Evolutionary conservation across 768 basidiomycete genomes (phyloP).

Genomic region (Lactarius quietus): DNA sequence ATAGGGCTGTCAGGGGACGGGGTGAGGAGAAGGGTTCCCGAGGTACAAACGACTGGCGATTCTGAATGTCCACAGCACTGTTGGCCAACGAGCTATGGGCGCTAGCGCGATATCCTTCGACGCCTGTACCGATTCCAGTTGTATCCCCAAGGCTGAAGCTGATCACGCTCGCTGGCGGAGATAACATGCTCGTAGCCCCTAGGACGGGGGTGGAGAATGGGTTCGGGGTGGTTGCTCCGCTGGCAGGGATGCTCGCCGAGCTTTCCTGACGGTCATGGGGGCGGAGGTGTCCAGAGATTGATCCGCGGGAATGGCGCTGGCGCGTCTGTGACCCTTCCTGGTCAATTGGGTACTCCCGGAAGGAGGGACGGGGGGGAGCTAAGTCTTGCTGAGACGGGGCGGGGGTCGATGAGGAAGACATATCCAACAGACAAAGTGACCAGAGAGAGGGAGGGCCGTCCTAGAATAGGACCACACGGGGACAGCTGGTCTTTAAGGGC

Average conservation of each 20-base stretch:
- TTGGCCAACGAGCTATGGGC: constrained; percentile 39
- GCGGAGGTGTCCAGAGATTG: constrained; percentile 13
- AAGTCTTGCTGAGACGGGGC: background rate
- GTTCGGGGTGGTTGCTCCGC: constrained; percentile 31
- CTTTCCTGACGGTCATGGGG: constrained; percentile 20
- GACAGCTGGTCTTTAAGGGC: constrained; percentile 16
- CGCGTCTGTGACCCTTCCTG: constrained; percentile 1
- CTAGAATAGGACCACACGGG: background rate
- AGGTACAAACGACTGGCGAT: constrained; percentile 36
- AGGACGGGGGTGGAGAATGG: constrained; percentile 29
- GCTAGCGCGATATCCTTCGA: constrained; percentile 38
- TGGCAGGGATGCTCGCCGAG: constrained; percentile 14
- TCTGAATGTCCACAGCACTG: constrained; percentile 44
- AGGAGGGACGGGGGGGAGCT: constrained; percentile 23
- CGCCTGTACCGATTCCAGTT: constrained; percentile 35
- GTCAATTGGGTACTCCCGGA: constrained; percentile 11
- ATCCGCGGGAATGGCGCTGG: constrained; percentile 7
- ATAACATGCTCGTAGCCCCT: constrained; percentile 47
- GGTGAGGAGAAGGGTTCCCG: constrained; percentile 60
- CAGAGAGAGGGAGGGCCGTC: background rate
- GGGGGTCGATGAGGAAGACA: constrained; percentile 7
- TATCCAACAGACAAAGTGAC: background rate
- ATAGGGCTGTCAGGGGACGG: constrained; percentile 55
- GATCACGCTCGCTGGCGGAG: constrained; percentile 47
- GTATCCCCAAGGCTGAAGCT: constrained; percentile 39